Conservation (phyloP, 140 eudicot genomes). For the Oenanthe javanica region DNA sequence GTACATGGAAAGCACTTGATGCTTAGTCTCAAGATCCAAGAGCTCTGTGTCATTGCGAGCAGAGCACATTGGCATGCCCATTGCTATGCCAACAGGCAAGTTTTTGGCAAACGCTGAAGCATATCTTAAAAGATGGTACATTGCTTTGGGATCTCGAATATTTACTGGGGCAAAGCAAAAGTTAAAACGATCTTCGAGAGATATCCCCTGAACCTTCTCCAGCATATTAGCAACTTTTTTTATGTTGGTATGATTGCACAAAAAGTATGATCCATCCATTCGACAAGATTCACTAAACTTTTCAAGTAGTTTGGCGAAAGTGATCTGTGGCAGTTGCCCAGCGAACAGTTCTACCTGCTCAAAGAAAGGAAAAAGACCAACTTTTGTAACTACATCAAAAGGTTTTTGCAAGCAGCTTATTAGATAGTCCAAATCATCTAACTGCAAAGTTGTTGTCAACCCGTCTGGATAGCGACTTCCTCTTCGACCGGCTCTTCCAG, state of each 20-base stretch:
- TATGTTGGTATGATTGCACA: conserved; percentile 63
- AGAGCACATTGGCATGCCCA: conserved; percentile 76
- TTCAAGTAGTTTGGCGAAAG: conserved; percentile 56
- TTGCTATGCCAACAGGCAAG: conserved; percentile 79
- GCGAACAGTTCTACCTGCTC: conserved; percentile 96
- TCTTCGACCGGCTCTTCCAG: conserved; percentile 96
- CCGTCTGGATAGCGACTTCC: conserved; percentile 95
- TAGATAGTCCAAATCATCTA: conserved; percentile 69
- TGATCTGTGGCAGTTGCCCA: conserved; percentile 46
- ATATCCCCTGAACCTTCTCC: conserved; percentile 70
- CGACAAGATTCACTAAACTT: conserved; percentile 65
- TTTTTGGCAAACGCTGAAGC: conserved; percentile 65
- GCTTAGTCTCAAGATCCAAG: conserved; percentile 91
- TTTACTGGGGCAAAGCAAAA: conserved; percentile 98
- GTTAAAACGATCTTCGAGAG: conserved; percentile 90
- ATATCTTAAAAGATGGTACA: conserved; percentile 81
- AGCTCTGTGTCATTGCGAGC: conserved; percentile 88
- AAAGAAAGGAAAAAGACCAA: conserved; percentile 75
- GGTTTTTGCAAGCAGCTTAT: conserved; percentile 74
- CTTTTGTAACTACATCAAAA: conserved; percentile 63
- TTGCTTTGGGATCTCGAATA: conserved; percentile 91
- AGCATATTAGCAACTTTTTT: conserved; percentile 86
- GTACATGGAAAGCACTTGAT: conserved; percentile 91
- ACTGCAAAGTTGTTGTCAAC: conserved; percentile 62
- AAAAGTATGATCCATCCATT: conserved; percentile 71